Evolutionary conservation across 768 basidiomycete species (phyloP).

Genomic region (Boletus vermiculosoides): DNA sequence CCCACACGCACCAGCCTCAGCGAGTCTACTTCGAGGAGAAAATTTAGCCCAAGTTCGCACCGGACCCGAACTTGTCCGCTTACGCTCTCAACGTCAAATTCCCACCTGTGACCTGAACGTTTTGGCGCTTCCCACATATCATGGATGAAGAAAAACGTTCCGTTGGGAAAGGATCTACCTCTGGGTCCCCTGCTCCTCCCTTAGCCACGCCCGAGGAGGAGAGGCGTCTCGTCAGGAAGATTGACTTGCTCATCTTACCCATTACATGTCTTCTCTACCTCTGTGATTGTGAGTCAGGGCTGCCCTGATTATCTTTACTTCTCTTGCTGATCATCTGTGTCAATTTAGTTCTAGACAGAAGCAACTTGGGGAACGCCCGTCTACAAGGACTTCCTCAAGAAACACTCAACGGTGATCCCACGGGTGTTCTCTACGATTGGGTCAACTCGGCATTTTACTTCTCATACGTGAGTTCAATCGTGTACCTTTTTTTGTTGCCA

Average conservation of each 20-base stretch:
- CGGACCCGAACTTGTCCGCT: neutral
- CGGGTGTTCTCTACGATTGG: slow-evolving; percentile 69
- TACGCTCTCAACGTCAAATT: neutral
- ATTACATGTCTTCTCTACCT: slow-evolving; percentile 73
- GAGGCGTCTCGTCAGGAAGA: slow-evolving; percentile 36
- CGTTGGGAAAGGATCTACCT: neutral
- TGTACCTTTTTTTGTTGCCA: neutral
- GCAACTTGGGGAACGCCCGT: slow-evolving; percentile 77
- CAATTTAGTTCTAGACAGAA: slow-evolving; percentile 57
- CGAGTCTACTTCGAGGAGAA: neutral
- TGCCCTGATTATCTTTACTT: neutral
- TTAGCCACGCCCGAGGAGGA: slow-evolving; percentile 36
- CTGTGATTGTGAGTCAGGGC: slow-evolving; percentile 58
- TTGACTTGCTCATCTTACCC: slow-evolving; percentile 38
- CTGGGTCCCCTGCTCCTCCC: neutral
- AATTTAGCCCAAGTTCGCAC: neutral
- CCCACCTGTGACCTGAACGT: neutral
- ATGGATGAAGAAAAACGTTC: slow-evolving; percentile 25
- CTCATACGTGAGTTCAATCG: slow-evolving; percentile 54
- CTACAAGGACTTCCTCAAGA: slow-evolving; percentile 71
- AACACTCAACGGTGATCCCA: slow-evolving; percentile 62
- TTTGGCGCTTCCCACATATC: neutral
- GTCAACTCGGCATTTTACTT: slow-evolving; percentile 76
- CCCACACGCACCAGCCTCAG: neutral
- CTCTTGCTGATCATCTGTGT: slow-evolving; percentile 1